Base-by-base conservation (phyloP, 768 basidiomycete species). In the Cystobasidium tubakii region DNA sequence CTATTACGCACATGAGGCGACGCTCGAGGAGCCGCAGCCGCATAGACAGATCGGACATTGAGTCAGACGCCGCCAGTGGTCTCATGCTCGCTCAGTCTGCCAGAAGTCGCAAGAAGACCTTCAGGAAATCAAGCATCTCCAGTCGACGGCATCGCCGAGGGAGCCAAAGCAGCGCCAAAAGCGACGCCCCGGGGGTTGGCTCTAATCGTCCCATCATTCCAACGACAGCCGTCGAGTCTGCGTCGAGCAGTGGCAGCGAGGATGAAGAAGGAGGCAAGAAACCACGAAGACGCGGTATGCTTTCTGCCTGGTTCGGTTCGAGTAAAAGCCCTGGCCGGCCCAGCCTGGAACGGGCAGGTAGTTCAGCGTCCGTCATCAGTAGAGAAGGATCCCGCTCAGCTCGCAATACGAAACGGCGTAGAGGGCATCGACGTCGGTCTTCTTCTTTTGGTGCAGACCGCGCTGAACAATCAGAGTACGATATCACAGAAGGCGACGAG, bases 261-360 rank as follows among this genome's bases (percentile, higher is more conserved):
- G 66, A 67, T 67, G 66, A 67, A 53, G 66, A 67, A 53, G 66
- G 66, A 12, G 66, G 66, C 1, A 67, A 67, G 46, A 67, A 53
- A 25, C 66, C 66, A 6, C 44, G 42, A 9, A 44, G 29, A 21
- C 23, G 46, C 17, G 66, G 66, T 2, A 67, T 67, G 66, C 66
- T 67, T 1, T 67, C 66, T 31, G 66, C 66, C 27, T 53, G 44
- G 43, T 67, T 67, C 46, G 46, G 66, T 31, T 42, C 27, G 13
- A 43, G 42, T 23, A 25, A 27, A 44, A 67, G 29, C 21, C 66
- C 39, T 9, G 27, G 25, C n/a, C 57, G 57, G 15, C 57, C 66
- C 12, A 39, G 12, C 27, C 25, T 72, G 27, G 70, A 60, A 42
- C 7, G 54, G 23, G 53, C 29, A 19, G 27, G 29, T 21, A 69